A percentile compares a stretch with the other conserved stretches of the same genome.
These are phyloP conservation scores for Casuarina cunninghamiana DNA, from an alignment of 306 rosid genomes.

Conservation along the genomic window DNA sequence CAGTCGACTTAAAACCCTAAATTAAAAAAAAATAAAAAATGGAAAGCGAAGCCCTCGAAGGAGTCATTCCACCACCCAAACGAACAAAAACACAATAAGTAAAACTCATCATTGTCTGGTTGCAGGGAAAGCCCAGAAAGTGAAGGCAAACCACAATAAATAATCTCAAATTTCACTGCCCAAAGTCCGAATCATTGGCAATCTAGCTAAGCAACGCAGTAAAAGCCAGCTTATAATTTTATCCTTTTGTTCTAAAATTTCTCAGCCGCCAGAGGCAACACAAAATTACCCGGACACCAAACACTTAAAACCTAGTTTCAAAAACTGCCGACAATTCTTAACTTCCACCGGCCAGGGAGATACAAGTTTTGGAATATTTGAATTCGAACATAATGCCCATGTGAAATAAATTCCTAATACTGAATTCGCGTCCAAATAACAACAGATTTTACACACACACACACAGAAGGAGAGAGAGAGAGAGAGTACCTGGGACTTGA, in stretches of 20 bases:
- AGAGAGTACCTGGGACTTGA: not conserved
- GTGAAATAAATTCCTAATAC: not conserved
- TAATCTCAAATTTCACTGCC: not conserved
- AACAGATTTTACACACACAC: not conserved
- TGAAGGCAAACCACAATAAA: not conserved
- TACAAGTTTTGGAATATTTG: not conserved
- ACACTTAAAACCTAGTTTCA: not conserved
- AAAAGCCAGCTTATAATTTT: not conserved
- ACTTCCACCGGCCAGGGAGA: not conserved
- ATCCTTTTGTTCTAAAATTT: not conserved
- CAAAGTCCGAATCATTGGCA: not conserved
- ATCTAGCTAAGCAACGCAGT: not conserved
- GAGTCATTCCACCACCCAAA: not conserved
- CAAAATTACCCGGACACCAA: not conserved
- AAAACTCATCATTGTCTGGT: not conserved
- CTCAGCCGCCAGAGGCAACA: not conserved
- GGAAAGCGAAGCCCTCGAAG: not conserved
- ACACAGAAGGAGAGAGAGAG: not conserved
- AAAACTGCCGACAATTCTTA: not conserved
- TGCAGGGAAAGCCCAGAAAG: not conserved
- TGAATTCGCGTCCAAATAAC: not conserved
- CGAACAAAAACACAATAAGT: not conserved
- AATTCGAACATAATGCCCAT: not conserved
- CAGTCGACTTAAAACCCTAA: not conserved
- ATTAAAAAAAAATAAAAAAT: not conserved